phyloP scores from a whole-genome alignment of 2,329 filamentous ascomycete species.

The Aspergillus niger region DNA sequence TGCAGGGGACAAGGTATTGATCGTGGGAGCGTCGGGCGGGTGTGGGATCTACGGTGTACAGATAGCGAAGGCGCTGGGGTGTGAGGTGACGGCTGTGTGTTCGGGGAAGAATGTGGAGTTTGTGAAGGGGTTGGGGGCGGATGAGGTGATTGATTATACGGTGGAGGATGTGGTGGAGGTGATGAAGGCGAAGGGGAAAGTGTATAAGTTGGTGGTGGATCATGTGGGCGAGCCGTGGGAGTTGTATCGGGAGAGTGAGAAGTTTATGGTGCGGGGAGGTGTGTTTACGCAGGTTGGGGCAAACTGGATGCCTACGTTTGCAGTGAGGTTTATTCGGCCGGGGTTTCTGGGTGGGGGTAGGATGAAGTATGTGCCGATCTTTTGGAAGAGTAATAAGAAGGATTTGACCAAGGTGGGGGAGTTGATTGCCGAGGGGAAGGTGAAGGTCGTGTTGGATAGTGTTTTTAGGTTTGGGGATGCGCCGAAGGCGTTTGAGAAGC shows the following conservation, averaged over 20 bases:
- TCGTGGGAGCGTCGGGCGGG: constrained; percentile 67
- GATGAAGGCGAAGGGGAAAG: constrained; percentile 51
- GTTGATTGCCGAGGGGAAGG: constrained; percentile 61
- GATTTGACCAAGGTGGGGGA: constrained; percentile 54
- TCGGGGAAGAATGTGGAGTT: constrained; percentile 60
- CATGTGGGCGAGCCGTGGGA: constrained; percentile 55
- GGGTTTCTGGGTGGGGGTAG: constrained; percentile 54
- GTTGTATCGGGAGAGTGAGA: constrained; percentile 57
- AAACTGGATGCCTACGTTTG: constrained; percentile 32
- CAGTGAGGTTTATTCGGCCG: constrained; percentile 47
- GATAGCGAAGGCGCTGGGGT: constrained; percentile 63
- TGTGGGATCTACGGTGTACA: constrained; percentile 64
- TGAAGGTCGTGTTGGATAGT: constrained; percentile 59
- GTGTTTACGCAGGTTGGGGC: constrained; percentile 58
- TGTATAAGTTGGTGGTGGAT: constrained; percentile 60
- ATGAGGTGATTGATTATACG: constrained; percentile 65
- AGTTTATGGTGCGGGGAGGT: constrained; percentile 53
- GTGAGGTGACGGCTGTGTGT: constrained; percentile 61
- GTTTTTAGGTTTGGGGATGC: constrained; percentile 59
- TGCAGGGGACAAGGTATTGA: constrained; percentile 60
- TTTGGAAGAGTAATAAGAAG: constrained; percentile 42
- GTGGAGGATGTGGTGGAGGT: constrained; percentile 49
- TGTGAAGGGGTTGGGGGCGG: constrained; percentile 61
- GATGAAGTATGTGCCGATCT: constrained; percentile 38
- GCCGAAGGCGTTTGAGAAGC: constrained; percentile 58